These are phyloP conservation scores for Ailanthus altissimus DNA, from an alignment of 345 rosid genomes.

Conservation along the genomic window DNA sequence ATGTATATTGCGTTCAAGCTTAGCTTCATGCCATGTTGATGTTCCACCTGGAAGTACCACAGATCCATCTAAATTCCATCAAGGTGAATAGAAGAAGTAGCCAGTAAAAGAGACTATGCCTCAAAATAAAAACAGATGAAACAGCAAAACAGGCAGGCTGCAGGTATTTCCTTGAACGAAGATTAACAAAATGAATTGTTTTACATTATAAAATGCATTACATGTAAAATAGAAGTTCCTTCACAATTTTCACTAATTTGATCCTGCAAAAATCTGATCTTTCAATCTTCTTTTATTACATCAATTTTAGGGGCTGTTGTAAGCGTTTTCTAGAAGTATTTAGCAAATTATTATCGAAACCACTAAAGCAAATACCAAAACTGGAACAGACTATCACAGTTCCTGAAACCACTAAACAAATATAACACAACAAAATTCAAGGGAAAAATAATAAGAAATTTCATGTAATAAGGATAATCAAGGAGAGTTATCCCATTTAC, in stretches of 20 bases:
- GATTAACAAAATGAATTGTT: not conserved
- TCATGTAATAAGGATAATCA: not conserved
- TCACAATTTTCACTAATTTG: not conserved
- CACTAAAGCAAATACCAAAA: not conserved
- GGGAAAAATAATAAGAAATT: not conserved
- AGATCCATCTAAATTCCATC: constrained; percentile 49
- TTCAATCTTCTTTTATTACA: not conserved
- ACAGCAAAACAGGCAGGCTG: not conserved
- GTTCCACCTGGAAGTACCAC: constrained; percentile 31
- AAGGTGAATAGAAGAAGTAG: not conserved
- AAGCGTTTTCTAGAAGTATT: not conserved
- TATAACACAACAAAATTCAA: not conserved
- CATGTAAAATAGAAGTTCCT: not conserved
- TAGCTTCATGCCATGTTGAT: constrained; percentile 37
- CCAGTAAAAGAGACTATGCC: not conserved
- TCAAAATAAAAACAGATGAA: not conserved
- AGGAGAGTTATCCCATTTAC: not conserved
- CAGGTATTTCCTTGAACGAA: not conserved
- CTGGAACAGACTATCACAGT: not conserved
- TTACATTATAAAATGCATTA: not conserved
- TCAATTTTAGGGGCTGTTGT: not conserved
- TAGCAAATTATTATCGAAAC: not conserved
- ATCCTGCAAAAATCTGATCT: not conserved
- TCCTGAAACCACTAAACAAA: not conserved
- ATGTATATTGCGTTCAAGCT: constrained; percentile 13